A percentile compares a stretch with the other conserved stretches of the same genome.
These are phyloP conservation scores for Magnolia kwangsiensis DNA, from an alignment of 164 flowering plant species.

Conservation along the genomic window DNA sequence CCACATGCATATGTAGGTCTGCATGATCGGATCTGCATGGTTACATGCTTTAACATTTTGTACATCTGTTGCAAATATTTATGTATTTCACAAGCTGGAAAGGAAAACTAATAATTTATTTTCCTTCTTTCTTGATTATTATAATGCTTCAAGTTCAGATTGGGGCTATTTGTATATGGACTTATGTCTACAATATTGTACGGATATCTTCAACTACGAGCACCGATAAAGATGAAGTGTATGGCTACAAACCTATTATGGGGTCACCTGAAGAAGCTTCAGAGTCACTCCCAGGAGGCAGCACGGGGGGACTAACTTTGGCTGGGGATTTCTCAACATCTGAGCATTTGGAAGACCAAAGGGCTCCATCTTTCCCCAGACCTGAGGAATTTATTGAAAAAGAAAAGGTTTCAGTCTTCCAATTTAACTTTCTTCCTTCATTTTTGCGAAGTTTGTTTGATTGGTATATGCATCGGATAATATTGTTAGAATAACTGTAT, in stretches of 20 bases:
- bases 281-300: constrained; percentile 9
- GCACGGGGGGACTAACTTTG: constrained; percentile 29
- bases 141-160: constrained; percentile 49
- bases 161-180: constrained; percentile 67
- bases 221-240: constrained; percentile 15
- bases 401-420: constrained; percentile 17
- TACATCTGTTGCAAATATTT: neutral
- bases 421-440: too few species aligned
- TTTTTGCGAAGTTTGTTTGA: too few species aligned
- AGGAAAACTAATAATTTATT: neutral
- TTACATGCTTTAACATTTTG: neutral
- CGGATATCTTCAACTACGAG: constrained; percentile 30
- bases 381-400: constrained; percentile 9
- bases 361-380: constrained; percentile 8
- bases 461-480: too few species aligned
- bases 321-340: constrained; percentile 10
- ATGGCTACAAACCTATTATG: neutral
- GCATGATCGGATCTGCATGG: neutral
- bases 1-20: neutral
- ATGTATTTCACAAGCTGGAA: neutral
- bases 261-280: constrained; percentile 22
- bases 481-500: too few species aligned
- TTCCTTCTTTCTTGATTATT: neutral
- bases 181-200: constrained; percentile 61
- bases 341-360: constrained; percentile 16